Evolutionary conservation across 768 basidiomycete species (phyloP), one percentile per base, ranked within the genome.

Genomic region (Sistotremastrum suecicum): DNA sequence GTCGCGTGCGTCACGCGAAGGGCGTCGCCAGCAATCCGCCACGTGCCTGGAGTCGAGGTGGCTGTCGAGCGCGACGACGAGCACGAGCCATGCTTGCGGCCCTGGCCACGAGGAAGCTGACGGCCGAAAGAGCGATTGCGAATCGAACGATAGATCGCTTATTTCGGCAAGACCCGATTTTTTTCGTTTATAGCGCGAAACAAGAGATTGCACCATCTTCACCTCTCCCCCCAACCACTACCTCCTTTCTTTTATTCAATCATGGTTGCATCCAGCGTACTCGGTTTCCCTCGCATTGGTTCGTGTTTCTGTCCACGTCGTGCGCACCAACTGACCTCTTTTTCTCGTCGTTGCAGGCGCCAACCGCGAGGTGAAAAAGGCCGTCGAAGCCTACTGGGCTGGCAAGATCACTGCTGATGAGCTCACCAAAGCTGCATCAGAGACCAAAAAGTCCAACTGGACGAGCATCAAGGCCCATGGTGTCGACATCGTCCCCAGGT

Each of bases 321-420:
- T 37, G 33, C n/a, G 8, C 5, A 38, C 11, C 41, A 47, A 20
- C 46, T 10, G 12, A 28, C 40, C 12, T 32, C 34, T 7, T 34
- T 41, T 42, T 37, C 10, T 35, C 20, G 29, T 41, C 47, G 44
- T 5, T 41, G 28, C 53, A 91, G 89, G 89, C 70, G 82, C 81
- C 48, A 83, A 90, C 70, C 87, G 87, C 68, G 89, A 94, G 69
- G 77, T 92, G 51, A 95, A 95, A 71, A 94, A 97, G 72, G 90
- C 91, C 53, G 87, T 95, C 58, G 94, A 98, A 68, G 83, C 89
- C 47, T 97, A 98, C 73, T 99, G 95, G 95, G 88, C 75, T 33
- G 84, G 85, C 64, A 97, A 94, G 65, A 70, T 80, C 61, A 74
- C 81, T 50, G 88, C 78, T 34, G 85, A 86, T 54, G 86, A 90